These are phyloP conservation scores for Karstenula rhodostoma DNA, from an alignment of 2,329 filamentous ascomycete species.

Conservation along the genomic window DNA sequence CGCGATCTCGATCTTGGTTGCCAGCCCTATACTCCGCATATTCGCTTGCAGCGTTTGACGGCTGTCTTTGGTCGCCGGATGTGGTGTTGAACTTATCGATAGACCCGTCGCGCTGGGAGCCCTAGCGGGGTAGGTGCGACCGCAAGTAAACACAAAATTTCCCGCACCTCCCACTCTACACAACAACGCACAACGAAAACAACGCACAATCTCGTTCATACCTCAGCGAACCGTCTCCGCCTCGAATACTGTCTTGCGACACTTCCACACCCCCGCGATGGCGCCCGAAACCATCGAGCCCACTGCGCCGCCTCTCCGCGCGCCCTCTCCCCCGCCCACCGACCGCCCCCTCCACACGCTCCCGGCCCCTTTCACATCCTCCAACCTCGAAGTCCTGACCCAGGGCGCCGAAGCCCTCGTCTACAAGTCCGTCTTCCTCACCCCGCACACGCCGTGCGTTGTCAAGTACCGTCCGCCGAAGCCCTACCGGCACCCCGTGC, in stretches of 20 bases:
- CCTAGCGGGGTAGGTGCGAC: slow-evolving; percentile 8
- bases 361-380: slow-evolving; percentile 53
- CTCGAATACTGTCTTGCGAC: background rate
- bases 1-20: background rate
- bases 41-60: background rate
- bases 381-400: slow-evolving; percentile 75
- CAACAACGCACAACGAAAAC: background rate
- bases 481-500: slow-evolving; percentile 86
- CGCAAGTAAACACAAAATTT: slow-evolving; percentile 14
- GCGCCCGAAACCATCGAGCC: slow-evolving; percentile 27
- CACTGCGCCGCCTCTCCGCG: slow-evolving; percentile 26
- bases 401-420: slow-evolving; percentile 97
- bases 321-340: slow-evolving; percentile 30
- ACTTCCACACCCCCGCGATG: slow-evolving; percentile 22
- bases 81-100: slow-evolving; percentile 11
- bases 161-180: background rate
- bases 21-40: background rate
- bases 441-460: slow-evolving; percentile 72
- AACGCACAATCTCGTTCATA: background rate
- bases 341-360: slow-evolving; percentile 37
- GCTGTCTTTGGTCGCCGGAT: background rate
- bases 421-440: slow-evolving; percentile 84
- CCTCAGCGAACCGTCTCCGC: background rate
- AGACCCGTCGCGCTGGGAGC: background rate
- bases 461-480: slow-evolving; percentile 93